These are phyloP conservation scores for button mushroom (Agaricus bisporus) DNA, from an alignment of 768 basidiomycete genomes.

Conservation along the genomic window DNA sequence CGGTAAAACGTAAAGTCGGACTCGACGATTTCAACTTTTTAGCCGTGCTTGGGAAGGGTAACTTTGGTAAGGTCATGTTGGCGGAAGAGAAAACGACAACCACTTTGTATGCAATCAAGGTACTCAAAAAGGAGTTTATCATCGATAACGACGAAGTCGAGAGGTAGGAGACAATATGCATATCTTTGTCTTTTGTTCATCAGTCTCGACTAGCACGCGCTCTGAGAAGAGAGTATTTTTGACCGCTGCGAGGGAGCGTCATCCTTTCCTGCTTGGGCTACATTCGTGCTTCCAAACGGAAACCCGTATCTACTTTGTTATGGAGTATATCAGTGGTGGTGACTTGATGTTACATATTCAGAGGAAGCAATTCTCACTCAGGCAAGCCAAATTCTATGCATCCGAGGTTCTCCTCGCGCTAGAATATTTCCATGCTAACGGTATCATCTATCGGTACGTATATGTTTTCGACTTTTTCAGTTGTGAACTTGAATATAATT, in stretches of 20 bases:
- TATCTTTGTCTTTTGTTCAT: neutral
- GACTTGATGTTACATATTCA: slow-evolving; percentile 99
- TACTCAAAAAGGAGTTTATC: slow-evolving; percentile 99
- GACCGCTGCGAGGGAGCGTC: slow-evolving; percentile 92
- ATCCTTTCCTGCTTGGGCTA: slow-evolving; percentile 93
- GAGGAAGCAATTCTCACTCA: slow-evolving; percentile 95
- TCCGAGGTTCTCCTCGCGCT: slow-evolving; percentile 92
- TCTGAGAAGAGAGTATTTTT: slow-evolving; percentile 99
- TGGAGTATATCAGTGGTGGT: slow-evolving; percentile 99
- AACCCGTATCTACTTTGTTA: slow-evolving; percentile 98
- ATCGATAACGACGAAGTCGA: slow-evolving; percentile 99
- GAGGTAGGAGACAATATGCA: slow-evolving; percentile 49
- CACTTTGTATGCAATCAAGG: slow-evolving; percentile 95
- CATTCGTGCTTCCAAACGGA: slow-evolving; percentile 99
- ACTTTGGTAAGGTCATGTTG: slow-evolving; percentile 99
- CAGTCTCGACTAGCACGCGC: slow-evolving; percentile 62
- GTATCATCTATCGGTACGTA: slow-evolving; percentile 94
- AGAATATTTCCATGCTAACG: slow-evolving; percentile 97
- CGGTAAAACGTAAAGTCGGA: slow-evolving; percentile 80
- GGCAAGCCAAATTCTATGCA: slow-evolving; percentile 98
- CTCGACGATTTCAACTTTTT: slow-evolving; percentile 99
- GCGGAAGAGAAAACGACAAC: slow-evolving; percentile 95
- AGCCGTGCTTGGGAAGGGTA: slow-evolving; percentile 97
- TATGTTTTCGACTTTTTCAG: neutral
- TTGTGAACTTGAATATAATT: neutral